A percentile compares a stretch with the other conserved stretches of the same genome.
Evolutionary conservation across 768 basidiomycete species (phyloP).

Genomic region (Leccinum rimulosum): DNA sequence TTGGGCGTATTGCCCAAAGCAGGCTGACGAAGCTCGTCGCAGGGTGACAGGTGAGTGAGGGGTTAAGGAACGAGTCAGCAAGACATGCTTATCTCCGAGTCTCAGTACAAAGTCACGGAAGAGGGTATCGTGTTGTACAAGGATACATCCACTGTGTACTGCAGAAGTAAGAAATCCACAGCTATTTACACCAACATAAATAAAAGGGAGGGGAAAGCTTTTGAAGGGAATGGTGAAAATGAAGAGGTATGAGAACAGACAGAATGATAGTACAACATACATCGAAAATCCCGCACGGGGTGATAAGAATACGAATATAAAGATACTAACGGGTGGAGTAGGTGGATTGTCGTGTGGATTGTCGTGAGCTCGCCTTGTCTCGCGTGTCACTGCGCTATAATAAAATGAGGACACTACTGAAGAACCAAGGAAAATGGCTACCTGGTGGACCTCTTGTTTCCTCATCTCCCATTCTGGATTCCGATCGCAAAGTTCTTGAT

Average conservation of each 20-base stretch:
- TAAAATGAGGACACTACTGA: constrained; percentile 6
- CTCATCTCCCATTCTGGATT: constrained; percentile 66
- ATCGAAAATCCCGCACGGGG: constrained; percentile 12
- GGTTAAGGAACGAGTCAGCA: background rate
- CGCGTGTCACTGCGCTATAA: constrained; percentile 31
- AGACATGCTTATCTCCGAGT: background rate
- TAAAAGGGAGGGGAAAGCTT: constrained; percentile 1
- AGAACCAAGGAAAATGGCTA: constrained; percentile 26
- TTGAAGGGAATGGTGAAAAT: constrained; percentile 4
- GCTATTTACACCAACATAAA: constrained; percentile 10
- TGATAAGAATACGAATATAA: constrained; percentile 34
- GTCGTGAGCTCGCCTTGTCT: constrained; percentile 19
- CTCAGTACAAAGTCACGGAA: background rate
- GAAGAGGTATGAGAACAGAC: background rate
- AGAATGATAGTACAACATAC: constrained; percentile 28
- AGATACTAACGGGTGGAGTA: constrained; percentile 10
- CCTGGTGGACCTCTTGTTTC: constrained; percentile 49
- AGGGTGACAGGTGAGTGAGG: constrained; percentile 4
- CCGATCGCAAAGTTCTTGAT: constrained; percentile 50
- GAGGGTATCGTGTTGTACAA: constrained; percentile 19
- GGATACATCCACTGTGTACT: background rate
- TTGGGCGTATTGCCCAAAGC: constrained; percentile 75
- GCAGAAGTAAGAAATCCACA: constrained; percentile 4
- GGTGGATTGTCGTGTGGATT: constrained; percentile 17
- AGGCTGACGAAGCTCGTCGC: constrained; percentile 42